Evolutionary conservation across 805 yeast species (phyloP).

Genomic region (Candida sanyiensis): DNA sequence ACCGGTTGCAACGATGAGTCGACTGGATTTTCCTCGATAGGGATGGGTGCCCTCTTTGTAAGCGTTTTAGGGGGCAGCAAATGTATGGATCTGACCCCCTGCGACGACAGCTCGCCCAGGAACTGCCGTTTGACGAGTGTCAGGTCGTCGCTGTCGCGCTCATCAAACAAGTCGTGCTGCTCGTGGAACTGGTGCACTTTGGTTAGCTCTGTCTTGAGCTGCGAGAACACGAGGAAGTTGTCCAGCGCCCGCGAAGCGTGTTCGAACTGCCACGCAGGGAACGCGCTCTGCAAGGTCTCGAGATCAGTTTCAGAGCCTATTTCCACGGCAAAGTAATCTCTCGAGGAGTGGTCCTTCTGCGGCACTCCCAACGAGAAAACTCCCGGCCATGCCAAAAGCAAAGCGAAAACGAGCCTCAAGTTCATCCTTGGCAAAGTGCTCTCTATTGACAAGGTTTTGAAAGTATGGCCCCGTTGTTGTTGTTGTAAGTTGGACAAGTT

Average conservation of each 20-base stretch:
- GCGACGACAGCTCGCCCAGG: constrained; percentile 3
- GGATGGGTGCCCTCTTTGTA: constrained; percentile 54
- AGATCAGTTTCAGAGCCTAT: constrained; percentile 31
- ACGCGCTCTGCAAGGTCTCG: constrained; percentile 29
- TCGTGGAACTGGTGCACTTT: constrained; percentile 10
- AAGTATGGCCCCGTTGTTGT: no score
- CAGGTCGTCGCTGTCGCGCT: constrained; percentile 7
- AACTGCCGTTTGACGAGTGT: constrained; percentile 17
- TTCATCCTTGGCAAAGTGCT: no score
- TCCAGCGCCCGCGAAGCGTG: constrained; percentile 57
- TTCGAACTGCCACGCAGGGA: constrained; percentile 52
- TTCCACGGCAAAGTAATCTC: constrained; percentile 62
- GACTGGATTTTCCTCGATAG: constrained; percentile 28
- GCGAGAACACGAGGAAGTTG: constrained; percentile 63
- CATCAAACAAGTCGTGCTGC: constrained; percentile 9
- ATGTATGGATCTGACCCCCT: constrained; percentile 45
- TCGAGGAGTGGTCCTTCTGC: constrained; percentile 42
- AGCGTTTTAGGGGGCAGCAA: constrained; percentile 48
- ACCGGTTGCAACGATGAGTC: constrained; percentile 50
- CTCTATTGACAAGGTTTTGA: no score
- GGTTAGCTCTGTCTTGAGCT: constrained; percentile 27
- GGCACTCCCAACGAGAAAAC: constrained; percentile 25
- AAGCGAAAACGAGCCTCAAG: constrained; percentile 5
- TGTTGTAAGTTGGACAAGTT: no score
- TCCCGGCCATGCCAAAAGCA: not conserved